Base-by-base conservation (phyloP, 169 alveolate genomes). In the Perkinsus chesapeaki region DNA sequence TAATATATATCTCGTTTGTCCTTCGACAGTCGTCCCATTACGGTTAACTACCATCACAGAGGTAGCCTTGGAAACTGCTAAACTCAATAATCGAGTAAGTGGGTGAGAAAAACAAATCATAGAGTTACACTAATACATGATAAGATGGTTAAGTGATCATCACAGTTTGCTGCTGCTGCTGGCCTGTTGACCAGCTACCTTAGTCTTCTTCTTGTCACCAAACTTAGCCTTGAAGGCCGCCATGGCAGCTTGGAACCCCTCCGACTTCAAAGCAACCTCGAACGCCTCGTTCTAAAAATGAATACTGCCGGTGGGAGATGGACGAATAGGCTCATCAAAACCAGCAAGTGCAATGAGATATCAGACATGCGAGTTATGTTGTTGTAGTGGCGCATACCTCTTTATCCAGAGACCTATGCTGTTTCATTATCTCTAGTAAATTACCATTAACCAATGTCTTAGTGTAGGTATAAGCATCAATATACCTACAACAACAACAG, bases 1-100 rank as follows among this genome's bases (percentile, higher is more conserved):
- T 98, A 98, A 95, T 98, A 99, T 48, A 98, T 97, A 95, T 99
- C 99, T 39, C 92, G 92, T 23, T 82, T 82, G 43, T 82, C 92
- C 23, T 82, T 82, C 43, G 92, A 38, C 23, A 38, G 92, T 0
- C 92, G 92, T 82, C 48, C 92, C 92, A 82, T 82, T 1, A 1
- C 23, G 82, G 31, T n/a, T n/a, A n/a, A n/a, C n/a, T n/a, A n/a
- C n/a, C n/a, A n/a, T n/a, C n/a, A n/a, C n/a, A n/a, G n/a, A n/a
- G n/a, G n/a, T n/a, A n/a, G n/a, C n/a, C n/a, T n/a, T n/a, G n/a
- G n/a, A n/a, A n/a, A 60, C 82, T 60, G 27, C 36, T 7, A 60
- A 60, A 60, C 82, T 20, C 82, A 34, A 60, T 0, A 16, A 27
- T 60, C 37, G 27, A 3, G 12, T 3, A 60, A 7, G 12, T 34